These are phyloP conservation scores for Biancaea sappan DNA, from an alignment of 306 rosid species.

Conservation along the genomic window DNA sequence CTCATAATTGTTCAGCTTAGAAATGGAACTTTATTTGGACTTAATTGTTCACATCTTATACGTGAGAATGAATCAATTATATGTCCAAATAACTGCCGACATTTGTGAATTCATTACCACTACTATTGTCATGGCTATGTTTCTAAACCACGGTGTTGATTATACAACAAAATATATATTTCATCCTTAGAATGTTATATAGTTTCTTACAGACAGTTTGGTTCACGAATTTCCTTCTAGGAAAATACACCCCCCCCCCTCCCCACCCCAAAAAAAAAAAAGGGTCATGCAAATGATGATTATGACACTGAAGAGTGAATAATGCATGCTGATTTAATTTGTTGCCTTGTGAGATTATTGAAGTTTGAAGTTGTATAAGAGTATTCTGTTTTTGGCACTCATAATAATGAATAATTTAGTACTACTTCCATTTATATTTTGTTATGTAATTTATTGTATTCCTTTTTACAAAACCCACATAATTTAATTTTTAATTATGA, in stretches of 20 bases:
- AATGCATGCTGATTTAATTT: background rate
- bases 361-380: too few relatives aligned
- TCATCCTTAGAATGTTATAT: background rate
- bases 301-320: background rate
- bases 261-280: too few relatives aligned
- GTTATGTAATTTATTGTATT: too few relatives aligned
- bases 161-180: too few relatives aligned
- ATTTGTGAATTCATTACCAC: background rate
- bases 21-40: conserved; percentile 25
- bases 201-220: background rate
- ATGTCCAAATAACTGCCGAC: background rate
- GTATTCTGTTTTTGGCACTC: too few relatives aligned
- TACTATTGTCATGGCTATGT: too few relatives aligned
- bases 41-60: conserved; percentile 5
- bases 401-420: too few relatives aligned
- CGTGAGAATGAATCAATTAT: background rate
- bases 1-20: conserved; percentile 27
- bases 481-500: too few relatives aligned
- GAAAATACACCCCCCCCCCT: too few relatives aligned
- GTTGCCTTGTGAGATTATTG: background rate
- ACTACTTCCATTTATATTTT: too few relatives aligned
- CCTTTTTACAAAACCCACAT: too few relatives aligned
- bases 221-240: background rate
- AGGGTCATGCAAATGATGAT: background rate
- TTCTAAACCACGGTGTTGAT: too few relatives aligned